A percentile compares a stretch with the other conserved stretches of the same genome.
Conservation (phyloP, 2,329 filamentous ascomycete species). For the Aspergillus sp. region DNA sequence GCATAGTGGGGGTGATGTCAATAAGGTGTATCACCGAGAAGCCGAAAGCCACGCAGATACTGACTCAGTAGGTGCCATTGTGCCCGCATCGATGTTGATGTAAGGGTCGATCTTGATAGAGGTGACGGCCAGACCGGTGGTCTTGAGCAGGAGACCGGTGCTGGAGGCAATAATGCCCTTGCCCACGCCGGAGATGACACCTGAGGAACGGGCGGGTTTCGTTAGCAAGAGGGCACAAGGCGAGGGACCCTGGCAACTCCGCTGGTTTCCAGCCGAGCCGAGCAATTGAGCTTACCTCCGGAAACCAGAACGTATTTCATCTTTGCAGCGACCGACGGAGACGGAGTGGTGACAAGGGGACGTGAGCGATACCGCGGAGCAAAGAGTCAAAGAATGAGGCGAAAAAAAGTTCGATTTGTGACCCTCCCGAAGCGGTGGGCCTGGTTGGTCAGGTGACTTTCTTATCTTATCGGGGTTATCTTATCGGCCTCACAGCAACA, state of each 20-base stretch:
- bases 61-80: conserved; percentile 51
- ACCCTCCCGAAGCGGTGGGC: conserved; percentile 1
- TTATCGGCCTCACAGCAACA: not conserved
- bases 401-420: conserved; percentile 1
- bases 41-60: conserved; percentile 11
- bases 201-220: conserved; percentile 23
- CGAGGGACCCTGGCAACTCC: not conserved
- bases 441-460: not conserved
- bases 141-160: conserved; percentile 34
- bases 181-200: conserved; percentile 54
- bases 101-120: conserved; percentile 61
- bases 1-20: conserved; percentile 2
- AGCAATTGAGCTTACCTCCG: conserved; percentile 60
- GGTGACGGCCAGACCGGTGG: conserved; percentile 29
- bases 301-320: conserved; percentile 85
- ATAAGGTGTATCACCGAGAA: conserved; percentile 3
- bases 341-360: not conserved
- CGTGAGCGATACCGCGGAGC: not conserved
- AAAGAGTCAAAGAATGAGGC: not conserved
- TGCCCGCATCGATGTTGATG: conserved; percentile 74
- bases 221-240: conserved; percentile 7
- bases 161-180: conserved; percentile 67
- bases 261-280: not conserved
- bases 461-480: conserved; percentile 2
- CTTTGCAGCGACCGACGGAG: conserved; percentile 35